Conservation (phyloP, 768 basidiomycete genomes). For the Boletus subcaerulescens region DNA sequence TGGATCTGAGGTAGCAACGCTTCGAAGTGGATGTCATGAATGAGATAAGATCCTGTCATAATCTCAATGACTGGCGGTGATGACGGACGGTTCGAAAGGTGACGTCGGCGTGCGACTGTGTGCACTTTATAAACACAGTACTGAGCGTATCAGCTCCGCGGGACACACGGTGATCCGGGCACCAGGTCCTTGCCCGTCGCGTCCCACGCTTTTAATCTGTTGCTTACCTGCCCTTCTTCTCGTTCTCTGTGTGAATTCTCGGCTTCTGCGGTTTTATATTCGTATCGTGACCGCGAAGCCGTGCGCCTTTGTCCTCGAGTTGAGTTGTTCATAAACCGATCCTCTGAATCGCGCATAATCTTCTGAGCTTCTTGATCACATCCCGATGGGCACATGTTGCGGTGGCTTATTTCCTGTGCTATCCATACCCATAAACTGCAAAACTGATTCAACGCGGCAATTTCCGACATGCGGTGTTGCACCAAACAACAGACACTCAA, state of each 20-base stretch:
- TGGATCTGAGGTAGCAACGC: background rate
- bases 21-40: background rate
- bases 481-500: too few species aligned
- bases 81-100: background rate
- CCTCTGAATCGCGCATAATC: background rate
- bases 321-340: conserved; percentile 1
- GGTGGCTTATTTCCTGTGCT: too few species aligned
- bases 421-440: too few species aligned
- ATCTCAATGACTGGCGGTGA: background rate
- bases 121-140: background rate
- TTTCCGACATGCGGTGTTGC: background rate
- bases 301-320: background rate
- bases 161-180: background rate
- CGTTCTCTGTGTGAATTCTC: background rate
- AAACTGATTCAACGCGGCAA: background rate
- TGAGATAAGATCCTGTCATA: background rate
- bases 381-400: background rate
- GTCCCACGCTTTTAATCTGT: conserved; percentile 6
- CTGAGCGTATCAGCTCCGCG: conserved; percentile 4
- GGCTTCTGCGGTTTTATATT: background rate
- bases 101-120: background rate
- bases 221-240: background rate
- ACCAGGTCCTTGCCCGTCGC: conserved; percentile 5
- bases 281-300: background rate
- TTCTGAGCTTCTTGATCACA: background rate